Evolutionary conservation across 441 rosid species (phyloP).

Genomic region (Arabidopsis hybrid): DNA sequence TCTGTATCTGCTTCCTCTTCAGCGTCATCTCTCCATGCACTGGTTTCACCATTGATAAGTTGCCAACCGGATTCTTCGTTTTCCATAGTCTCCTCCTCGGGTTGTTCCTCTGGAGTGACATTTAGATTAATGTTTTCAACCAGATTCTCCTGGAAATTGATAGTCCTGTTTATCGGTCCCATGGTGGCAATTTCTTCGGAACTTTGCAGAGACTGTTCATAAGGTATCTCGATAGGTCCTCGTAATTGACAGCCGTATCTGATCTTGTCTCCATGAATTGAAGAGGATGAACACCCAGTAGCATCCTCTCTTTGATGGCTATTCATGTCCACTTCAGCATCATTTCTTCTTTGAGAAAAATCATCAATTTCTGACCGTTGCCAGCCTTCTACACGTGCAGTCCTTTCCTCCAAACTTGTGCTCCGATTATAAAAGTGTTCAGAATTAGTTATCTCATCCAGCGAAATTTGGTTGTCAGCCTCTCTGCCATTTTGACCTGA

Average conservation of each 20-base stretch:
- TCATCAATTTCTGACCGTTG: slow-evolving; percentile 44
- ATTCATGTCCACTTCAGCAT: slow-evolving; percentile 46
- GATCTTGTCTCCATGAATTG: slow-evolving; percentile 43
- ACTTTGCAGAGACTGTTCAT: slow-evolving; percentile 46
- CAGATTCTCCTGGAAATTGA: slow-evolving; percentile 45
- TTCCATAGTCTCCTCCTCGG: slow-evolving; percentile 51
- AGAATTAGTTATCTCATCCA: slow-evolving; percentile 50
- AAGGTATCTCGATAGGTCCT: slow-evolving; percentile 46
- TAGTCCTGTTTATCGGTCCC: slow-evolving; percentile 35
- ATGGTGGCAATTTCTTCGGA: slow-evolving; percentile 41
- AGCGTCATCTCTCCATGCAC: slow-evolving; percentile 50
- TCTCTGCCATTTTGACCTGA: slow-evolving; percentile 50
- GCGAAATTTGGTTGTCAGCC: slow-evolving; percentile 40
- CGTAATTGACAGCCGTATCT: slow-evolving; percentile 37
- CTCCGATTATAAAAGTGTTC: slow-evolving; percentile 44
- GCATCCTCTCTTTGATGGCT: slow-evolving; percentile 40
- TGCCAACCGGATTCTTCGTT: slow-evolving; percentile 53
- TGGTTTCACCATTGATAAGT: slow-evolving; percentile 50
- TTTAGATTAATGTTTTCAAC: slow-evolving; percentile 48
- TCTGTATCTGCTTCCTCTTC: slow-evolving; percentile 49
- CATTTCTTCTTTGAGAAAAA: slow-evolving; percentile 47
- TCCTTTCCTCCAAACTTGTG: slow-evolving; percentile 49
- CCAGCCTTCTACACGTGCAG: slow-evolving; percentile 53
- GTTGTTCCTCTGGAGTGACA: slow-evolving; percentile 49
- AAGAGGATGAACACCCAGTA: slow-evolving; percentile 41